Evolutionary conservation across 306 rosid genomes (phyloP).

Genomic region (Begonia masoniana): DNA sequence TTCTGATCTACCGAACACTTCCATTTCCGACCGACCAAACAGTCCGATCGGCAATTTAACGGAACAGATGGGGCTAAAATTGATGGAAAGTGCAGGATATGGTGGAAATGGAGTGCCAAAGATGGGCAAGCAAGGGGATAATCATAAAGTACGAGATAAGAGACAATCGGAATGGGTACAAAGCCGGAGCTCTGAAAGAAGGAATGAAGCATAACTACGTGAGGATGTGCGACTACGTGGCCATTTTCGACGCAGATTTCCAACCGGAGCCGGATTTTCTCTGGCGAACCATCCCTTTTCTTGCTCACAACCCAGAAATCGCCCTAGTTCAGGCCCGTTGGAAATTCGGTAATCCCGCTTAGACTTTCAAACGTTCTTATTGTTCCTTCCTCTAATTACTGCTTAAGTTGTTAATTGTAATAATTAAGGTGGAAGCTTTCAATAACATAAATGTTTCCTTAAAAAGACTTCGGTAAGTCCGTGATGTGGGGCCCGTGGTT

Average conservation of each 20-base stretch:
- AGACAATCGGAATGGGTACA: slow-evolving; percentile 72
- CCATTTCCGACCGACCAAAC: background rate
- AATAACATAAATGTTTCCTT: background rate
- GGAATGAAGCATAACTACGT: slow-evolving; percentile 71
- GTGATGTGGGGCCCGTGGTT: too few species aligned
- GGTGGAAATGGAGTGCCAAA: slow-evolving; percentile 67
- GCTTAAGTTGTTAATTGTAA: too few species aligned
- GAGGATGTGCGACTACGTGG: slow-evolving; percentile 56
- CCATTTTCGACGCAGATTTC: slow-evolving; percentile 82
- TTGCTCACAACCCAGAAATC: slow-evolving; percentile 45
- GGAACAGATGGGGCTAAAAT: background rate
- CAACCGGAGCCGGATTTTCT: slow-evolving; percentile 76
- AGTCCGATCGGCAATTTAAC: background rate
- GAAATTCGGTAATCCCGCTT: slow-evolving; percentile 50
- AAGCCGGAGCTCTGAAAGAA: slow-evolving; percentile 80
- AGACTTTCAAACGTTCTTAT: background rate
- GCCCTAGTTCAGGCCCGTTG: slow-evolving; percentile 79
- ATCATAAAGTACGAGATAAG: slow-evolving; percentile 70
- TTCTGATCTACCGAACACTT: background rate
- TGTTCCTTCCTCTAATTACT: too few species aligned
- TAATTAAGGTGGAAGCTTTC: too few species aligned
- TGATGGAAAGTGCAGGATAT: slow-evolving; percentile 27
- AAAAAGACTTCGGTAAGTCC: background rate
- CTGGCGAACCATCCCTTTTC: slow-evolving; percentile 65
- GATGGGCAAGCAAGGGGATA: slow-evolving; percentile 74